Evolutionary conservation across 1,139 yeast species (phyloP).

Genomic region (Hyphopichia burtonii): DNA sequence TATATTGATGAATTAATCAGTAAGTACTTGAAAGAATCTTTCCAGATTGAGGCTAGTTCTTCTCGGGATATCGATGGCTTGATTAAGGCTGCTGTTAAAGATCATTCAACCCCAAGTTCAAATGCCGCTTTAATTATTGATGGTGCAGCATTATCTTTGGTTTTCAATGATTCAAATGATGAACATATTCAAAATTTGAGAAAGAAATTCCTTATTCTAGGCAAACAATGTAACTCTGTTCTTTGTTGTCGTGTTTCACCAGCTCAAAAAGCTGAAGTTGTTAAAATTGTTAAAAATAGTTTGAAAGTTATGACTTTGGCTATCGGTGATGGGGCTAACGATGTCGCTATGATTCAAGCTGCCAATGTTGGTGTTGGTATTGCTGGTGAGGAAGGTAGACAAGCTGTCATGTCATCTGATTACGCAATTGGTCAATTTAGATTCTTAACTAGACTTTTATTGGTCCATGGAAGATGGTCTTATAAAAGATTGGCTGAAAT

Average conservation of each 20-base stretch:
- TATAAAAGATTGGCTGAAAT: conserved; percentile 61
- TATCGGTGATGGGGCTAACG: conserved; percentile 69
- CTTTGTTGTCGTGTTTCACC: conserved; percentile 68
- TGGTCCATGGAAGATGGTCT: conserved; percentile 68
- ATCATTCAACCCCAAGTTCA: conserved; percentile 51
- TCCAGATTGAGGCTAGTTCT: conserved; percentile 27
- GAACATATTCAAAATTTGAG: conserved; percentile 17
- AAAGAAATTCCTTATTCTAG: conserved; percentile 51
- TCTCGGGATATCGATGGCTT: conserved; percentile 25
- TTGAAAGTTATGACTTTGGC: conserved; percentile 63
- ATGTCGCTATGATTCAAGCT: conserved; percentile 68
- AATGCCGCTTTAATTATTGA: conserved; percentile 54
- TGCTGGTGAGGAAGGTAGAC: conserved; percentile 70
- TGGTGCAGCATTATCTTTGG: conserved; percentile 50
- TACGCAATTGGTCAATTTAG: conserved; percentile 67
- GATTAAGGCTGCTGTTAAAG: conserved; percentile 41
- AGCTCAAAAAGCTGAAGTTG: conserved; percentile 60
- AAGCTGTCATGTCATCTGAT: conserved; percentile 67
- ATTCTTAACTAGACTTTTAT: conserved; percentile 49
- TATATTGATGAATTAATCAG: conserved; percentile 37
- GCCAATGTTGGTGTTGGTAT: conserved; percentile 67
- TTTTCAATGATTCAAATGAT: conserved; percentile 30
- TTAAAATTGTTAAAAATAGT: conserved; percentile 48
- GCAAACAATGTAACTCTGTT: conserved; percentile 61
- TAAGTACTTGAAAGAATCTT: conserved; percentile 39